Evolutionary conservation across 441 rosid genomes (phyloP).

Genomic region (Adansonia rubrostipa): DNA sequence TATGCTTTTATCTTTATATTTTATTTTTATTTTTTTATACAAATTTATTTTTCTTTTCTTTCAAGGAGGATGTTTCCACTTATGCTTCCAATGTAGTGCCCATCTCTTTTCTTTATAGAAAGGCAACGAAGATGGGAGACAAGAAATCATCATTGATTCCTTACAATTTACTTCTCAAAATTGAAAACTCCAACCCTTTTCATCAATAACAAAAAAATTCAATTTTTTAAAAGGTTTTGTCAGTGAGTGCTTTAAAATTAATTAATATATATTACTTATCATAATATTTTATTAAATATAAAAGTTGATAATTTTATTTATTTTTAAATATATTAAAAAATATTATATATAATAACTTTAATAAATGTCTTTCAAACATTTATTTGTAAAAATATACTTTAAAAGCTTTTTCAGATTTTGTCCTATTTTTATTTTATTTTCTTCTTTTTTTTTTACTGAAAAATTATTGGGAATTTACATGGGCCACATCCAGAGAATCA

Average conservation of each 20-base stretch:
- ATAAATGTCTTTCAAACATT: background rate
- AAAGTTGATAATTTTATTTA: no score
- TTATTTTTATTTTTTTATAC: background rate
- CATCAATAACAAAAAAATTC: no score
- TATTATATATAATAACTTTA: background rate
- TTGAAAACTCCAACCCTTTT: background rate
- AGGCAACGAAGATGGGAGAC: background rate
- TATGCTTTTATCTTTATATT: background rate
- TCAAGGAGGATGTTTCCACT: background rate
- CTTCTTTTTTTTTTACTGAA: constrained; percentile 18
- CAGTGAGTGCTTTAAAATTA: no score
- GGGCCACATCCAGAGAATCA: background rate
- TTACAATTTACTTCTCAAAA: background rate
- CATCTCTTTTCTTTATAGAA: background rate
- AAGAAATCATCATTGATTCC: background rate
- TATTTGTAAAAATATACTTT: no score
- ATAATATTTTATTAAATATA: no score
- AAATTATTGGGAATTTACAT: constrained; percentile 18
- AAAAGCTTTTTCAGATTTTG: constrained; percentile 21
- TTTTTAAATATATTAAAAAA: no score
- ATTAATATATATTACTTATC: no score
- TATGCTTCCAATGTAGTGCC: background rate
- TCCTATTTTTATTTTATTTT: background rate
- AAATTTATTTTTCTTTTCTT: background rate
- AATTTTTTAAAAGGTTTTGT: no score